Percentiles rank a stretch among this genome's conserved stretches.
Evolutionary conservation across 306 rosid genomes (phyloP).

Genomic region (Ormosia semicastrata): DNA sequence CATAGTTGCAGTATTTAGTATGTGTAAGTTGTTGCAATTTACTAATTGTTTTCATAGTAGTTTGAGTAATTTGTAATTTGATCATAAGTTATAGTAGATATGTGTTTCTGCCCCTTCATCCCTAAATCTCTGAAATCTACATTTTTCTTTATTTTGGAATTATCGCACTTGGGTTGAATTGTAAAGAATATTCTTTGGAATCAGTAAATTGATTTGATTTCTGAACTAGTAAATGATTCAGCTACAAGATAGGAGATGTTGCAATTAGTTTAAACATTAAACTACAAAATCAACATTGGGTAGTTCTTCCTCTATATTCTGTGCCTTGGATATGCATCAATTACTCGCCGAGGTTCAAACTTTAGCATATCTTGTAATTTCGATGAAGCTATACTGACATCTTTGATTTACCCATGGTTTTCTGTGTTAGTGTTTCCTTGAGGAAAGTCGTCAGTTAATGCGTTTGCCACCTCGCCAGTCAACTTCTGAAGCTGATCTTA

Average conservation of each 20-base stretch:
- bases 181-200: conserved; percentile 9
- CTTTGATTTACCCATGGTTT: conserved; percentile 12
- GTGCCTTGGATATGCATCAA: conserved; percentile 3
- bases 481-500: conserved; percentile 98
- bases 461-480: conserved; percentile 95
- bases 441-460: conserved; percentile 94
- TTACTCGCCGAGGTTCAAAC: conserved; percentile 2
- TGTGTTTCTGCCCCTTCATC: not conserved
- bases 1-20: not conserved
- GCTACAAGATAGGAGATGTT: conserved; percentile 1
- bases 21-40: not conserved
- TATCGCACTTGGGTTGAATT: not conserved
- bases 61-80: conserved; percentile 4
- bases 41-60: conserved; percentile 1
- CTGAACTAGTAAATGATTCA: conserved; percentile 16
- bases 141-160: not conserved
- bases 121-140: not conserved
- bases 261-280: not conserved
- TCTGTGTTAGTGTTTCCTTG: conserved; percentile 78
- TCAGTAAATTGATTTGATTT: not conserved
- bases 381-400: conserved; percentile 11
- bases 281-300: not conserved
- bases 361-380: conserved; percentile 14
- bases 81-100: not conserved
- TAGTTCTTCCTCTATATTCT: conserved; percentile 1